A percentile compares a stretch with the other conserved stretches of the same genome.
Evolutionary conservation across 2,329 filamentous ascomycete genomes (phyloP).

Genomic region (Calcarisporium arbuscula): DNA sequence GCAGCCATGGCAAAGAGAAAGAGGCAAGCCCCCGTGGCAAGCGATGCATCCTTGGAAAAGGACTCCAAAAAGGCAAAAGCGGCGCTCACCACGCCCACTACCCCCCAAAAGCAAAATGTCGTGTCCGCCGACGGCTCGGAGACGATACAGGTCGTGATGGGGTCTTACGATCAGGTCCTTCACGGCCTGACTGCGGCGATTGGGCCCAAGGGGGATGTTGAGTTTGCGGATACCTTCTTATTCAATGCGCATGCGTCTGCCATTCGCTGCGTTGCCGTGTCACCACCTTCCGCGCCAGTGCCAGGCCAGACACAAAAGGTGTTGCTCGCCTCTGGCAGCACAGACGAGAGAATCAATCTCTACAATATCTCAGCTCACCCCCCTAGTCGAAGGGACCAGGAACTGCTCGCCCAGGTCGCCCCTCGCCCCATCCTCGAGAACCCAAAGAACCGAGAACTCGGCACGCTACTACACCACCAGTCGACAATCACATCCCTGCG

Average conservation of each 20-base stretch:
- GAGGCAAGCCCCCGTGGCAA: constrained; percentile 29
- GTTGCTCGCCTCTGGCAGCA: constrained; percentile 83
- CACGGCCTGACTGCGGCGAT: constrained; percentile 84
- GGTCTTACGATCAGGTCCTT: constrained; percentile 88
- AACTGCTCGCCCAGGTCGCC: constrained; percentile 60
- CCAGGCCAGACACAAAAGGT: constrained; percentile 69
- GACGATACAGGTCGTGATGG: constrained; percentile 83
- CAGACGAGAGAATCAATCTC: constrained; percentile 90
- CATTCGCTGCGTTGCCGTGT: constrained; percentile 83
- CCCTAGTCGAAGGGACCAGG: constrained; percentile 48
- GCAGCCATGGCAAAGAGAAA: constrained; percentile 43
- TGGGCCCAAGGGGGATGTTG: constrained; percentile 34
- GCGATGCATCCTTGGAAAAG: too few species aligned
- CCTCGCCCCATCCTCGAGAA: constrained; percentile 76
- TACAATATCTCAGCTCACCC: constrained; percentile 77
- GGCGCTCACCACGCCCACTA: neutral
- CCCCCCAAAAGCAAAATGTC: constrained; percentile 7
- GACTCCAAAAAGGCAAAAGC: constrained; percentile 29
- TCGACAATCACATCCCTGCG: constrained; percentile 72
- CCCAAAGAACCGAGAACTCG: constrained; percentile 79
- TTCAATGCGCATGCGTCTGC: constrained; percentile 91
- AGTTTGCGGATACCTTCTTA: constrained; percentile 88
- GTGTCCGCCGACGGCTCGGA: constrained; percentile 24
- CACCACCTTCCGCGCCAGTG: constrained; percentile 59
- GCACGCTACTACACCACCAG: constrained; percentile 79